Evolutionary conservation across 495 filamentous ascomycete species (phyloP).

Genomic region (Parathielavia hyrcaniae): DNA sequence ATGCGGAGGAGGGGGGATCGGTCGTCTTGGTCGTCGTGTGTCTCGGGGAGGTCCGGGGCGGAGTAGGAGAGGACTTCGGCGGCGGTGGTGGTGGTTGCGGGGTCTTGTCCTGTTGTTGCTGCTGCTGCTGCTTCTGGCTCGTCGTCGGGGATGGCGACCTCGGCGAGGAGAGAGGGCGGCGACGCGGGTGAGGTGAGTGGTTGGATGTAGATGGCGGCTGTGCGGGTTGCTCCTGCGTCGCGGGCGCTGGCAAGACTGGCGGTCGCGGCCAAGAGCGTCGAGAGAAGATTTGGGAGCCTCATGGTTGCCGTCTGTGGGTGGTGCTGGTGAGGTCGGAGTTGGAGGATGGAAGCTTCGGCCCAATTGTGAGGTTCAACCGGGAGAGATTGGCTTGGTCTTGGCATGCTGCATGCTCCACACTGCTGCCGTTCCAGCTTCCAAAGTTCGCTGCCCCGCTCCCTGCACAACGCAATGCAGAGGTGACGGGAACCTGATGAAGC

Average conservation of each 20-base stretch:
- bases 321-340: not conserved
- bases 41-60: constrained; percentile 40
- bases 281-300: constrained; percentile 18
- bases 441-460: no score
- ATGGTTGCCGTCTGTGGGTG: constrained; percentile 7
- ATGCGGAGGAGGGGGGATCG: constrained; percentile 39
- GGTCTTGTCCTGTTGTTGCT: not conserved
- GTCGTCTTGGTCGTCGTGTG: not conserved
- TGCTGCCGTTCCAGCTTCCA: no score
- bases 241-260: constrained; percentile 10
- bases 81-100: constrained; percentile 9
- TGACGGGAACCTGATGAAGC: no score
- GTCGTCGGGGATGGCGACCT: constrained; percentile 36
- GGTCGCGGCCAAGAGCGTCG: constrained; percentile 30
- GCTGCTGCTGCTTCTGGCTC: not conserved
- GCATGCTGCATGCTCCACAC: not conserved
- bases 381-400: not conserved
- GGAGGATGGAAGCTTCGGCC: not conserved
- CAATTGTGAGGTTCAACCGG: not conserved
- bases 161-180: constrained; percentile 40
- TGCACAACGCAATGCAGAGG: no score
- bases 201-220: constrained; percentile 43
- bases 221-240: constrained; percentile 20
- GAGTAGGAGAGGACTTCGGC: constrained; percentile 43
- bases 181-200: constrained; percentile 32